Conservation (phyloP, 345 rosid genomes). For the Litchi chinensis region DNA sequence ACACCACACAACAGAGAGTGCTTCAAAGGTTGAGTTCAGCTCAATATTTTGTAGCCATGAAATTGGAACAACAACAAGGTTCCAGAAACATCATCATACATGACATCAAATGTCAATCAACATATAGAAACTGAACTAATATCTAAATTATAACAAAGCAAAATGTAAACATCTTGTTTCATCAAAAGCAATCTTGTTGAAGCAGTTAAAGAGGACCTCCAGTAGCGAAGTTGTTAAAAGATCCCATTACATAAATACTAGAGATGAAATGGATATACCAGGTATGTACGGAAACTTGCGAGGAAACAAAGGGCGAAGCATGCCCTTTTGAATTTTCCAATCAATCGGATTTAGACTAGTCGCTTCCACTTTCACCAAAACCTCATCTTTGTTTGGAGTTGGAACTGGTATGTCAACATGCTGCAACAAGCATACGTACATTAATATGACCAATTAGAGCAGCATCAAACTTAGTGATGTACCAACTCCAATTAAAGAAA, state of each 20-base stretch:
- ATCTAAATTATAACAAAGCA: neutral
- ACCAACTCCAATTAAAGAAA: too few species aligned
- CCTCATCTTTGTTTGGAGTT: slow-evolving; percentile 52
- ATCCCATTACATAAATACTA: neutral
- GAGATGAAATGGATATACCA: slow-evolving; percentile 34
- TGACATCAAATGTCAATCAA: neutral
- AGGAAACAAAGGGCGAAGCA: slow-evolving; percentile 58
- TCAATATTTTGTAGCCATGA: neutral
- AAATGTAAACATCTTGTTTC: neutral
- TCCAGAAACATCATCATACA: neutral
- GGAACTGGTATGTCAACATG: slow-evolving; percentile 65
- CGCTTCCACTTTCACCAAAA: slow-evolving; percentile 64
- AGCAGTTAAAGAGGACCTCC: neutral
- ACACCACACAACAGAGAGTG: neutral
- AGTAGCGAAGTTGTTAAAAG: neutral
- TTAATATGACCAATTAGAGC: neutral
- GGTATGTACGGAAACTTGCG: slow-evolving; percentile 77
- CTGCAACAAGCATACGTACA: slow-evolving; percentile 34
- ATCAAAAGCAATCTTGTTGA: neutral
- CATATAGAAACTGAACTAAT: neutral
- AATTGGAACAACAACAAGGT: neutral
- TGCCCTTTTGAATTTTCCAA: slow-evolving; percentile 74
- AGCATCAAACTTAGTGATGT: neutral
- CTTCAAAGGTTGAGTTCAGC: neutral
- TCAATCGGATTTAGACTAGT: slow-evolving; percentile 63